Evolutionary conservation across 352 stramenopile genomes (phyloP), one percentile per base, ranked within the genome.

Genomic region (Phytophthora uliginosa): DNA sequence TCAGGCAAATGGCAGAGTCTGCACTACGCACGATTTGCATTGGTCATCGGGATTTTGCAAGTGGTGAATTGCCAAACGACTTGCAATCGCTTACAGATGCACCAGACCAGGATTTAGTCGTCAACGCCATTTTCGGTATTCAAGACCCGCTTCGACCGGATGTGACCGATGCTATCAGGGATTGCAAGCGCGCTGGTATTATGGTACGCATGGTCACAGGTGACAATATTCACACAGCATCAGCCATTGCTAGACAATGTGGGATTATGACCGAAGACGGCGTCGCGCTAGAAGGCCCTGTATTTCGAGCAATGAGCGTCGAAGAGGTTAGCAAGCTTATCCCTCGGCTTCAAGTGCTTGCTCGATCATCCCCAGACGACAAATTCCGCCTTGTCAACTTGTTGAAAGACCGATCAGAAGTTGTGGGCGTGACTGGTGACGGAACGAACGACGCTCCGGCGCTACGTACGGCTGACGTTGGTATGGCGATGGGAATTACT

Each of bases 191-290:
- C 17, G 97, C 98, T 7, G 98, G 98, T 28, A 99, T 99, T 73
- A 98, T 98, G 78, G 98, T 99, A 47, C 95, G 98, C 38, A 99
- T 99, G 98, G 97, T 99, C 66, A 99, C 98, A 7, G 98, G 98
- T 59, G 98, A 99, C 82, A 99, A 99, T 69, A 97, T 99, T 60
- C 90, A 99, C 63, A 99, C 98, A 22, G 98, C 98, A 18, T 93
- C 92, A 36, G 97, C 97, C 0, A 99, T 99, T 82, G 98, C 98
- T 2, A 86, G 82, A 40, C 89, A 99, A 71, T 99, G 98, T 73
- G 97, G 97, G 24, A 99, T 99, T 81, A 93, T 99, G 75, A 96
- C 91, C 61, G 71, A 74, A 56, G 90, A 93, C 45, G 97, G 97
- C 3, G 58, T 98, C 20, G 92, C 94, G 0, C 89, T 99, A 55